These are phyloP conservation scores for Herpetomonas tarakana DNA, from an alignment of 208 protist genomes.

Conservation along the genomic window DNA sequence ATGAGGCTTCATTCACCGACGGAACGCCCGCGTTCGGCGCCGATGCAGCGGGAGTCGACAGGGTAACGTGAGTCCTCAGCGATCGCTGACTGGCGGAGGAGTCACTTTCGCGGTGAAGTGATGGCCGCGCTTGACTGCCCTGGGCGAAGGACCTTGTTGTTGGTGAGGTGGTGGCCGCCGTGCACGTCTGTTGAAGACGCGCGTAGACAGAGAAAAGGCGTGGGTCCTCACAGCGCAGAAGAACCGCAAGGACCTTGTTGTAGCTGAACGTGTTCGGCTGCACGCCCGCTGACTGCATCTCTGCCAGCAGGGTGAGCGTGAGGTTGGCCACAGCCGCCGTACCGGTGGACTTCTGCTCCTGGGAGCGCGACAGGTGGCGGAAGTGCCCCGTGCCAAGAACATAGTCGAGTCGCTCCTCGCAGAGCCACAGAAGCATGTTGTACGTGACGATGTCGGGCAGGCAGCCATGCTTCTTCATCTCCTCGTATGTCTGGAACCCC, in stretches of 20 bases:
- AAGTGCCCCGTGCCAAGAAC: conserved; percentile 52
- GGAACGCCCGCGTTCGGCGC: too few species aligned
- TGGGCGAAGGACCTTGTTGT: not conserved
- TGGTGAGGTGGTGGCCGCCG: not conserved
- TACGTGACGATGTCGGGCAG: conserved; percentile 89
- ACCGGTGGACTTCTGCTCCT: conserved; percentile 62
- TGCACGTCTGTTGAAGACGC: conserved; percentile 5
- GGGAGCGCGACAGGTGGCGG: conserved; percentile 30
- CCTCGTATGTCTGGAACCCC: conserved; percentile 88
- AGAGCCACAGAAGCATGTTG: conserved; percentile 86
- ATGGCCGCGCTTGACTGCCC: too few species aligned
- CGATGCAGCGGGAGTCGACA: too few species aligned
- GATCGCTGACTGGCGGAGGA: not conserved
- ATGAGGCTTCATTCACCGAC: too few species aligned
- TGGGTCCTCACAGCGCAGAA: conserved; percentile 60
- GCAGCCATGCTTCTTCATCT: conserved; percentile 86
- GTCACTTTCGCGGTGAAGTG: too few species aligned
- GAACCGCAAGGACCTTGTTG: conserved; percentile 68
- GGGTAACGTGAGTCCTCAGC: too few species aligned
- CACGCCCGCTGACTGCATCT: conserved; percentile 75
- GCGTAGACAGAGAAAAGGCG: conserved; percentile 69
- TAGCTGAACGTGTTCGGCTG: conserved; percentile 88
- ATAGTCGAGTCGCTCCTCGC: conserved; percentile 79
- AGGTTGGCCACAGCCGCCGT: conserved; percentile 62
- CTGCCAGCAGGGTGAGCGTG: conserved; percentile 57